Evolutionary conservation across 2,329 filamentous ascomycete species (phyloP), one percentile per base, ranked within the genome.

Genomic region (Dothiorella sarmentorum): DNA sequence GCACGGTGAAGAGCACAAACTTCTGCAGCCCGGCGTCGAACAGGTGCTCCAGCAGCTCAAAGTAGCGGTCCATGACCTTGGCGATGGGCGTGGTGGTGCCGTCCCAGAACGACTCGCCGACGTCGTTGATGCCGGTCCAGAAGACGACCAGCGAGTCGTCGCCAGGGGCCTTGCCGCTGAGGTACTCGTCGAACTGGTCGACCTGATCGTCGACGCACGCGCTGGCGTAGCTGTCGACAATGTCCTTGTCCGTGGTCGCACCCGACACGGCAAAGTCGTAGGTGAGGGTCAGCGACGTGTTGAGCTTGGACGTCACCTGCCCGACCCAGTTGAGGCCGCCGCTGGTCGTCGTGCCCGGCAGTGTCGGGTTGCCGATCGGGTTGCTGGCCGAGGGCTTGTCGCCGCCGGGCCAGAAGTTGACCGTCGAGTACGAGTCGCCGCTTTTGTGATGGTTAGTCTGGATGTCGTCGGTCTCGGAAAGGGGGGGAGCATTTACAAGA

Each of bases 1-100:
- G 85, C 0, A 86, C 83, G 55, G 78, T 84, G 27, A 87, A 61
- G 56, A 87, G 77, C 2, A 80, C 74, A 61, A 87, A 87, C 58
- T 85, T 84, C 4, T 84, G 73, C 2, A 78, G 78, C 0, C 84
- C 84, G 2, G 75, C 72, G 2, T 71, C 66, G 61, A 84, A 84
- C 6, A 88, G 70, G 18, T 75, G 66, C 58, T 79, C 66, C 44
- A 78, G 61, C 43, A 78, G 68, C 2, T 66, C 62, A 51, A 78
- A 77, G 53, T 82, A 81, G 26, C 70, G 68, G 13, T 73, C 71
- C 3, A 76, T 61, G 5, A 64, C 59, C 26, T 31, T 51, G 15
- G 47, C 62, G 15, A 42, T 42, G 24, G 51, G 51, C 37, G 38
- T 10, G 9, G 35, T 10, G 1, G 24, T 31, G 37, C 51, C 38